Evolutionary conservation across 768 basidiomycete genomes (phyloP).

Genomic region (Trametopsis cervina): DNA sequence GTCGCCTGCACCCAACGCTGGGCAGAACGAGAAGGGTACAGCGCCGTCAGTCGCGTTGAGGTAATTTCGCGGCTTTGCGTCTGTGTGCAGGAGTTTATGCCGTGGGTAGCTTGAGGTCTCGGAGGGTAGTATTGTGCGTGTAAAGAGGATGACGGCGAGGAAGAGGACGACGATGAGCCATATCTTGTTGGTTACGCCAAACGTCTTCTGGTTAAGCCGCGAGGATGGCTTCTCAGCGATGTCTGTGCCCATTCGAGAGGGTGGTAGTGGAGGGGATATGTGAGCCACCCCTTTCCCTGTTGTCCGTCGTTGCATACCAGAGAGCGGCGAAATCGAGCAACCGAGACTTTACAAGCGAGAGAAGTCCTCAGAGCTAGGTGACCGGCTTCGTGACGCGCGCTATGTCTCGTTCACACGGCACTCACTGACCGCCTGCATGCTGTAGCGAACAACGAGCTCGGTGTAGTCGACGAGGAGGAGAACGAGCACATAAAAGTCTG

Average conservation of each 20-base stretch:
- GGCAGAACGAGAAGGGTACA: slow-evolving; percentile 88
- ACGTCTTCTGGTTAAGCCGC: slow-evolving; percentile 45
- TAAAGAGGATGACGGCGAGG: slow-evolving; percentile 46
- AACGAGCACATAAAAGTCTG: no score
- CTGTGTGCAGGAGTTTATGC: slow-evolving; percentile 25
- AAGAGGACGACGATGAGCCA: slow-evolving; percentile 54
- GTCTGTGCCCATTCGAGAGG: slow-evolving; percentile 37
- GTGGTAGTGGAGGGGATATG: slow-evolving; percentile 41
- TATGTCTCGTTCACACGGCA: neutral
- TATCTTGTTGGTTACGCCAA: slow-evolving; percentile 64
- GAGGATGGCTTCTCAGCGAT: slow-evolving; percentile 41
- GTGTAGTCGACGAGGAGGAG: no score
- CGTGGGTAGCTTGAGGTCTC: slow-evolving; percentile 21
- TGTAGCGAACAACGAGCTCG: no score
- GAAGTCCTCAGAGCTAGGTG: no score
- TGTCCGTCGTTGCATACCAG: slow-evolving; percentile 53
- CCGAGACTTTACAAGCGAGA: neutral
- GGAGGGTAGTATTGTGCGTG: slow-evolving; percentile 46
- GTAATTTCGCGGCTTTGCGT: slow-evolving; percentile 73
- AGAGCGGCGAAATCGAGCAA: neutral
- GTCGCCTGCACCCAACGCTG: slow-evolving; percentile 79
- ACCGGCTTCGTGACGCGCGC: neutral
- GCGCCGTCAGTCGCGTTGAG: slow-evolving; percentile 54
- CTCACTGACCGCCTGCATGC: no score
- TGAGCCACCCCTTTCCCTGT: slow-evolving; percentile 45